Conservation (phyloP, 148 eudicot species). For the Heliosperma pusillum region DNA sequence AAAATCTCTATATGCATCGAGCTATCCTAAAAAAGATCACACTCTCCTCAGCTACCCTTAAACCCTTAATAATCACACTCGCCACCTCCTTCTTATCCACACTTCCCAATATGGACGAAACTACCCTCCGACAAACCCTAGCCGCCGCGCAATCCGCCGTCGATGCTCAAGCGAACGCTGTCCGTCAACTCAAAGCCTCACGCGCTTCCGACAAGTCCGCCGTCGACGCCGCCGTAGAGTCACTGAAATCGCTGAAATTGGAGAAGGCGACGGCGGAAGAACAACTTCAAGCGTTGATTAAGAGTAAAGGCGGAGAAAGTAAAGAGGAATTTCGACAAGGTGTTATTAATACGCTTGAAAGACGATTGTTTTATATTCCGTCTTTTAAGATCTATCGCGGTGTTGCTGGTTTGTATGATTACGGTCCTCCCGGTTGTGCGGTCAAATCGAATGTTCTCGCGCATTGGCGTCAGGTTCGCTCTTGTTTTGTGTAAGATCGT, state of each 20-base stretch:
- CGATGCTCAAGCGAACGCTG: slow-evolving; percentile 41
- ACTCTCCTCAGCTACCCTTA: not conserved
- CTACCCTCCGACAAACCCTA: slow-evolving; percentile 38
- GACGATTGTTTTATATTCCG: slow-evolving; percentile 74
- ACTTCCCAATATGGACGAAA: slow-evolving; percentile 23
- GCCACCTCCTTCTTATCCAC: not conserved
- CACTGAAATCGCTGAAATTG: slow-evolving; percentile 36
- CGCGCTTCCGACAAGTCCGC: slow-evolving; percentile 29
- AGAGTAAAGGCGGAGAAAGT: slow-evolving; percentile 22
- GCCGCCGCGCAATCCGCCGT: slow-evolving; percentile 37
- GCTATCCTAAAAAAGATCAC: not conserved
- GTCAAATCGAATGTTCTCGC: slow-evolving; percentile 92
- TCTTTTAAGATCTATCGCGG: slow-evolving; percentile 92
- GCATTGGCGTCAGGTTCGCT: slow-evolving; percentile 82
- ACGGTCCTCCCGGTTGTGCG: slow-evolving; percentile 94
- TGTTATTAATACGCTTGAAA: slow-evolving; percentile 75
- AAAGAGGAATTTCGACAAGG: slow-evolving; percentile 61
- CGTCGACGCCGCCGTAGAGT: slow-evolving; percentile 39
- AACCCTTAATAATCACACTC: slow-evolving; percentile 9
- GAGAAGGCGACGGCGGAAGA: slow-evolving; percentile 34
- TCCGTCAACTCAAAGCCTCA: slow-evolving; percentile 38
- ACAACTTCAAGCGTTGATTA: slow-evolving; percentile 25
- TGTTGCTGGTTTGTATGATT: slow-evolving; percentile 88
- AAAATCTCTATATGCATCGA: not conserved
- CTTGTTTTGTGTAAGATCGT: not conserved